Conservation (phyloP, 441 rosid genomes). For the Viola pubescens region DNA sequence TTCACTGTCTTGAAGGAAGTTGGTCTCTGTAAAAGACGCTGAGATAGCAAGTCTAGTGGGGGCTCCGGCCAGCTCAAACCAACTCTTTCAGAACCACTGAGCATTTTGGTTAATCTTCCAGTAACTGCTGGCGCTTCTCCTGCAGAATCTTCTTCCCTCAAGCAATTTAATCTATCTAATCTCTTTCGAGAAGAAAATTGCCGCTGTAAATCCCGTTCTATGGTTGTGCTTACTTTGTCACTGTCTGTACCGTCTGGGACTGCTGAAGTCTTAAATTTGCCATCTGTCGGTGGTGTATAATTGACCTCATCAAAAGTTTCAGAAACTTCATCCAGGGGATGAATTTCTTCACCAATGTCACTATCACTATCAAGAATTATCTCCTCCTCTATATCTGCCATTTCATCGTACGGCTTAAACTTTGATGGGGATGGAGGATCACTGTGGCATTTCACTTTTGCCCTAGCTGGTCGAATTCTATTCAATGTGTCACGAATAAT, state of each 20-base stretch:
- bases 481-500: conserved; percentile 62
- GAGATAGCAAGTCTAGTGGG: conserved; percentile 55
- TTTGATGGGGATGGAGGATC: conserved; percentile 93
- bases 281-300: conserved; percentile 11
- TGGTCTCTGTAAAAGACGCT: conserved; percentile 51
- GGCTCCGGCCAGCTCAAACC: conserved; percentile 94
- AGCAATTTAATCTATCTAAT: conserved; percentile 57
- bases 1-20: conserved; percentile 46
- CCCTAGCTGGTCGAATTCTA: conserved; percentile 40
- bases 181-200: conserved; percentile 53
- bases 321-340: conserved; percentile 64
- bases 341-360: conserved; percentile 68
- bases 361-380: conserved; percentile 59
- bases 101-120: conserved; percentile 42
- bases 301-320: conserved; percentile 21
- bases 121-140: conserved; percentile 20
- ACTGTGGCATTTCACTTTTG: conserved; percentile 62
- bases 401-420: conserved; percentile 61
- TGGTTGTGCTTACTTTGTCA: conserved; percentile 22
- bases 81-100: conserved; percentile 69
- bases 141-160: conserved; percentile 29
- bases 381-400: conserved; percentile 68
- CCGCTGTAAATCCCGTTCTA: conserved; percentile 38
- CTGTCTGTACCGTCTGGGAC: conserved; percentile 18
- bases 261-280: conserved; percentile 10